Evolutionary conservation across 2,329 filamentous ascomycete genomes (phyloP).

Genomic region (Chlorencoelia australis): DNA sequence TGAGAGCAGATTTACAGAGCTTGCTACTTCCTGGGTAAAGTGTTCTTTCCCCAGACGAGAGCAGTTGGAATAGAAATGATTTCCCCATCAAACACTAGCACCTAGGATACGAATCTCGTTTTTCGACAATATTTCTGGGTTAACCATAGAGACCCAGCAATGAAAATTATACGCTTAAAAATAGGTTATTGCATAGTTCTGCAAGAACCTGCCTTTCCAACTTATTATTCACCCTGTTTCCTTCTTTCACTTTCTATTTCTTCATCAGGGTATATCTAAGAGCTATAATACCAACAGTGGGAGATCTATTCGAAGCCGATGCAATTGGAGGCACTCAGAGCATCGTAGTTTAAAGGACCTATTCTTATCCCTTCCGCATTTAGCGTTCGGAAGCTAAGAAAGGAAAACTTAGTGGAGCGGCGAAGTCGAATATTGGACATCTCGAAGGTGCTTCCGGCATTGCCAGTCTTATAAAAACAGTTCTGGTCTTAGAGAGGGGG

Average conservation of each 20-base stretch:
- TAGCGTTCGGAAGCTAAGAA: too few species aligned
- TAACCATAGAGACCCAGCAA: conserved; percentile 1
- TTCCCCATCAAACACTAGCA: background rate
- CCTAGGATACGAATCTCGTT: conserved; percentile 1
- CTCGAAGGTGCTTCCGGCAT: conserved; percentile 11
- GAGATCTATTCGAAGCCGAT: background rate
- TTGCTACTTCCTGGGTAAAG: background rate
- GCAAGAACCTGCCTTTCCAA: too few species aligned
- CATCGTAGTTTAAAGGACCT: background rate
- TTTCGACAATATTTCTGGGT: conserved; percentile 1
- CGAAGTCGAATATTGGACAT: conserved; percentile 20
- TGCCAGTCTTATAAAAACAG: conserved; percentile 11
- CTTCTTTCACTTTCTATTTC: too few species aligned
- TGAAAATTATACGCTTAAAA: conserved; percentile 10
- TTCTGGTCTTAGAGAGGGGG: conserved; percentile 19
- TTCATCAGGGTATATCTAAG: too few species aligned
- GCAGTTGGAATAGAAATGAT: conserved; percentile 6
- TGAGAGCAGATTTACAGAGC: background rate
- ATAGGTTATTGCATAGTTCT: too few species aligned
- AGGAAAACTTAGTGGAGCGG: conserved; percentile 10
- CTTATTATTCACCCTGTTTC: too few species aligned
- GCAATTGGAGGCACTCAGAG: background rate
- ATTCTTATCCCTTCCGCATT: too few species aligned
- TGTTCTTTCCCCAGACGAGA: conserved; percentile 3
- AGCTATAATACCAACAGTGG: too few species aligned